phyloP scores from a whole-genome alignment of 73 alveolate species.

The Paraurostyla sp. region DNA sequence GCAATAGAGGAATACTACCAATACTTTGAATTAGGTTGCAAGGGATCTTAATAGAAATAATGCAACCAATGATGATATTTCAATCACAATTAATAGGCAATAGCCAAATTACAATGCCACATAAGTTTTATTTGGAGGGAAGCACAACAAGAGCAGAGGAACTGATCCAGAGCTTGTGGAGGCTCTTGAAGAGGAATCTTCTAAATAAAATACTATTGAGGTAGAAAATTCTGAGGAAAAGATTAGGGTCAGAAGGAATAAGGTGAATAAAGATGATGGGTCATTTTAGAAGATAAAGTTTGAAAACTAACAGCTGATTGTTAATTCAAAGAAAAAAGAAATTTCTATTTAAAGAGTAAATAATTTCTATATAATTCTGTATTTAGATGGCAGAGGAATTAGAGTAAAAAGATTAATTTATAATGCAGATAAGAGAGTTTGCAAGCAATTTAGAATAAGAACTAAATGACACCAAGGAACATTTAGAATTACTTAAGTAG shows the following conservation, averaged over 20 bases:
- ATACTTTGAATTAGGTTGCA: too few species aligned
- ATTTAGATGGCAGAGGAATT: neutral
- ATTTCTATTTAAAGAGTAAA: neutral
- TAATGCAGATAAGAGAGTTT: neutral
- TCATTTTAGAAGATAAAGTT: neutral
- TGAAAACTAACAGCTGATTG: neutral
- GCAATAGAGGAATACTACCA: too few species aligned
- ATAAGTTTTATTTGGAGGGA: slow-evolving; percentile 4
- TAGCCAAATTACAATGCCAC: slow-evolving; percentile 34
- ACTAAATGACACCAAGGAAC: neutral
- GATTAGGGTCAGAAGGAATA: neutral
- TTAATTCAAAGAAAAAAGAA: neutral
- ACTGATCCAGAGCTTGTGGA: slow-evolving; percentile 14
- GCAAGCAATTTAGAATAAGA: neutral
- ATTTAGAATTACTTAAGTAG: neutral
- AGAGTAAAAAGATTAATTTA: neutral
- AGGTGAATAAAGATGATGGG: neutral
- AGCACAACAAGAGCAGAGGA: neutral
- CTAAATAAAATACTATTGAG: neutral
- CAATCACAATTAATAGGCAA: too few species aligned
- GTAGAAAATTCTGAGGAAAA: neutral
- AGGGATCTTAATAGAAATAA: too few species aligned
- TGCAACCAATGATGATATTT: too few species aligned
- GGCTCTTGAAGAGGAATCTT: slow-evolving; percentile 27
- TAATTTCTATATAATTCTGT: neutral